Base-by-base conservation (phyloP, 2,329 filamentous ascomycete species). In the Fusarium sp. region DNA sequence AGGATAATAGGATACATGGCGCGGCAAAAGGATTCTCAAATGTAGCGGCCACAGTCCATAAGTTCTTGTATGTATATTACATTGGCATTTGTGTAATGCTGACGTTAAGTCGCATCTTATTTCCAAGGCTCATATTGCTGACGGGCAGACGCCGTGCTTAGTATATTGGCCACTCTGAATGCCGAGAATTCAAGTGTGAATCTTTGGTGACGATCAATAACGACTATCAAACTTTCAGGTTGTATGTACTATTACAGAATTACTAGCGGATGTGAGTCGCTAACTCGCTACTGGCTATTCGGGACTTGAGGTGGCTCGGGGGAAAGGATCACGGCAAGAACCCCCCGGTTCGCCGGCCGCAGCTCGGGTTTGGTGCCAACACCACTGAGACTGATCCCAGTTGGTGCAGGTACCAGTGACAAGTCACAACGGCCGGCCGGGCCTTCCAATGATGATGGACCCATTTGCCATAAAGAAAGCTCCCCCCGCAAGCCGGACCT, bases 301-400 rank as follows among this genome's bases (percentile, higher is more conserved):
- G 75, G 75, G 72, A 77, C 58, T 50, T 59, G 35, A 59, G 42
- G 49, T 73, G 68, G 73, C 66, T 78, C 77, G 77, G 77, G 76
- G 77, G 75, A 78, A 78, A 77, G 77, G 77, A 78, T 77, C 76
- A 75, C 71, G 70, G 71, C 67, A 68, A 72, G 62, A 65, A 50
- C 72, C 75, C 76, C 76, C 76, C 76, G 76, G 76, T 78, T 78
- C 76, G 64, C 76, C 76, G 76, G 76, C 67, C 68, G 68, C 72
- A 66, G 63, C 68, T 75, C 59, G 75, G 67, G 50, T 69, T 53
- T 64, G 50, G 49, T 63, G 23, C 33, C 35, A 40, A 54, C 23
- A 54, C 25, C 33, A 28, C 50, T 28, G 32, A 38, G 23, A 54
- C 35, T 54, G 50, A 42, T 38, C 32, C 70, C 71, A 71, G 64